Evolutionary conservation across 2,329 filamentous ascomycete genomes (phyloP).

Genomic region (Beauveria scarabaeidicola): DNA sequence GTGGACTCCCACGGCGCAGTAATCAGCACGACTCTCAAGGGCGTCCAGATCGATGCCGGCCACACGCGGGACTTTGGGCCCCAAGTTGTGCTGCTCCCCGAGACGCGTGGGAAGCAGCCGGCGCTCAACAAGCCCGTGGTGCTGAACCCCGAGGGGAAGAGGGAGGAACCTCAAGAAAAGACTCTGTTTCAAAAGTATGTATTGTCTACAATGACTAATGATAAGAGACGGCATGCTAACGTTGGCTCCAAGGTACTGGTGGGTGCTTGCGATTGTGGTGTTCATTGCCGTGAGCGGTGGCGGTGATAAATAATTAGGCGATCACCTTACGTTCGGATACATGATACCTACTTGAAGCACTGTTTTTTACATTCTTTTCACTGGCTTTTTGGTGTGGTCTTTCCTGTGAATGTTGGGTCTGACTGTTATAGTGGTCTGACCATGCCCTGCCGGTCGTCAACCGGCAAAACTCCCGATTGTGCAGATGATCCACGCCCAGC

Average conservation of each 20-base stretch:
- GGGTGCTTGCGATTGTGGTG: constrained; percentile 47
- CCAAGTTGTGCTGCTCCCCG: constrained; percentile 42
- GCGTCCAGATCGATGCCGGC: constrained; percentile 54
- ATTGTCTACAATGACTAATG: background rate
- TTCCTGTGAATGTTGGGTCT: background rate
- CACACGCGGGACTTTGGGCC: constrained; percentile 58
- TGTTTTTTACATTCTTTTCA: background rate
- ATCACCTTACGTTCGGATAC: background rate
- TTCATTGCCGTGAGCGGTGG: constrained; percentile 46
- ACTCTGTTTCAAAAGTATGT: constrained; percentile 56
- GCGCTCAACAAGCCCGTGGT: constrained; percentile 57
- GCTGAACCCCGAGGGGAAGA: constrained; percentile 50
- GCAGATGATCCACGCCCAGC: background rate
- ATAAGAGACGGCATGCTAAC: constrained; percentile 24
- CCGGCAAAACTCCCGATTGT: background rate
- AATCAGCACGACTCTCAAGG: constrained; percentile 43
- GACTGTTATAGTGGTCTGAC: background rate
- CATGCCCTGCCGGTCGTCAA: background rate
- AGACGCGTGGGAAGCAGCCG: constrained; percentile 44
- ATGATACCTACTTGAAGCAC: background rate
- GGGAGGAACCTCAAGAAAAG: constrained; percentile 51
- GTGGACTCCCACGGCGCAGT: constrained; percentile 37
- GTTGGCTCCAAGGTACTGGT: constrained; percentile 50
- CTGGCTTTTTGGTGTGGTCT: background rate
- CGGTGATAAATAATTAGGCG: constrained; percentile 47